Conservation (phyloP, 1,139 yeast genomes). For the Meyerozyma elateridarum region DNA sequence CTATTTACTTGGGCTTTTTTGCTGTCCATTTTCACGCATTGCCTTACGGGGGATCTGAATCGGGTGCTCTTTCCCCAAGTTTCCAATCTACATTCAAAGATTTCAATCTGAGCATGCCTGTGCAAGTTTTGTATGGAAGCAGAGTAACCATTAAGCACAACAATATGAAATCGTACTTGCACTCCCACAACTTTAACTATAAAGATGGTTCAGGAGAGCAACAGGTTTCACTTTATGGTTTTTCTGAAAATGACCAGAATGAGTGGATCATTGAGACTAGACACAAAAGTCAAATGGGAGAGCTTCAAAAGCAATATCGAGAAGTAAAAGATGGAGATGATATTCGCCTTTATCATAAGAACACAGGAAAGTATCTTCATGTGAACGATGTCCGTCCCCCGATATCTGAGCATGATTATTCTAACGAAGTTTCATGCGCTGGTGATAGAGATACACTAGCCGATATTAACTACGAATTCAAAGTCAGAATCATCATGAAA, state of each 20-base stretch:
- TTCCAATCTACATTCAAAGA: conserved; percentile 51
- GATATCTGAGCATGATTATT: conserved; percentile 74
- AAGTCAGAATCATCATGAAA: conserved; percentile 30
- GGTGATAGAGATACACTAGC: conserved; percentile 48
- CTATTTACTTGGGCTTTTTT: conserved; percentile 45
- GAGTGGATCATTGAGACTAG: conserved; percentile 62
- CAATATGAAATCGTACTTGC: conserved; percentile 60
- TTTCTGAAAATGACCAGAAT: conserved; percentile 49
- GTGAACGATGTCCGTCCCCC: conserved; percentile 66
- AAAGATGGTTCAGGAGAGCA: conserved; percentile 56
- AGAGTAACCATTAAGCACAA: conserved; percentile 62
- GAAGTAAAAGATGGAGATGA: conserved; percentile 46
- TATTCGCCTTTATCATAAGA: conserved; percentile 58
- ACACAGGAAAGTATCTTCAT: conserved; percentile 56
- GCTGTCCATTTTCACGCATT: conserved; percentile 47
- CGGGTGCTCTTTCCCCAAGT: conserved; percentile 49
- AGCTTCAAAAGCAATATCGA: conserved; percentile 25
- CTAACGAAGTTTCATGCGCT: conserved; percentile 65
- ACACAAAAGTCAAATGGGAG: conserved; percentile 27
- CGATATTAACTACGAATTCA: conserved; percentile 51
- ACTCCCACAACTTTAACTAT: conserved; percentile 57
- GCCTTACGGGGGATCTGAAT: conserved; percentile 46
- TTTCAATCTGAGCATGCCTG: conserved; percentile 38
- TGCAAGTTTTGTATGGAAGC: conserved; percentile 60
- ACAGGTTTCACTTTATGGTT: conserved; percentile 61